Evolutionary conservation across 176 grass and related monocot species (phyloP).

Genomic region (Saccharum officinarum): DNA sequence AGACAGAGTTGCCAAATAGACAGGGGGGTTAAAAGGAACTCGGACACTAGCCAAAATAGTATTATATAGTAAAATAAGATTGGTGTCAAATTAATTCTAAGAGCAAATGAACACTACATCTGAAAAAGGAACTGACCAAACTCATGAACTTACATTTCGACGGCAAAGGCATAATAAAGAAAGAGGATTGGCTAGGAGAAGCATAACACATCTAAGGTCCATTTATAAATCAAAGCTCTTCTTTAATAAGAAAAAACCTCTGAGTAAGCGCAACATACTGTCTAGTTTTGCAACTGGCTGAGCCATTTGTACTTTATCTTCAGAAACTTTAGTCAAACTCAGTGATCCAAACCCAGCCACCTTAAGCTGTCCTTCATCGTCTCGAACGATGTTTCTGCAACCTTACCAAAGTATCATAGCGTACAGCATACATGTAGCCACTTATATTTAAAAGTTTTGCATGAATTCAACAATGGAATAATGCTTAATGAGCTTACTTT

Average conservation of each 20-base stretch:
- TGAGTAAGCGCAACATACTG: slow-evolving; percentile 57
- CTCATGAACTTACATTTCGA: neutral
- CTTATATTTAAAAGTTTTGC: slow-evolving; percentile 33
- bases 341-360: slow-evolving; percentile 82
- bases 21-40: neutral
- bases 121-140: neutral
- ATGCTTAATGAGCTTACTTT: slow-evolving; percentile 72
- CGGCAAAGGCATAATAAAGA: neutral
- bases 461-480: slow-evolving; percentile 21
- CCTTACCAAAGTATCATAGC: slow-evolving; percentile 83
- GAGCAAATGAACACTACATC: neutral
- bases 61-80: neutral
- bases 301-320: slow-evolving; percentile 63
- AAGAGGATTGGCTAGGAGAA: slow-evolving; percentile 4
- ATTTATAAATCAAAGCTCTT: neutral
- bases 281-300: slow-evolving; percentile 48
- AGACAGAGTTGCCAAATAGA: neutral
- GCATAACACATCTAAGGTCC: neutral
- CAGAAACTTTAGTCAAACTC: slow-evolving; percentile 58
- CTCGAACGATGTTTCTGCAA: slow-evolving; percentile 94
- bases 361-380: slow-evolving; percentile 88
- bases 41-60: neutral
- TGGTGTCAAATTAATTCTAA: neutral
- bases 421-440: slow-evolving; percentile 49
- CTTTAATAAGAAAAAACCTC: neutral